Conservation (phyloP, 345 rosid genomes). For the Eucalyptus paniculata region DNA sequence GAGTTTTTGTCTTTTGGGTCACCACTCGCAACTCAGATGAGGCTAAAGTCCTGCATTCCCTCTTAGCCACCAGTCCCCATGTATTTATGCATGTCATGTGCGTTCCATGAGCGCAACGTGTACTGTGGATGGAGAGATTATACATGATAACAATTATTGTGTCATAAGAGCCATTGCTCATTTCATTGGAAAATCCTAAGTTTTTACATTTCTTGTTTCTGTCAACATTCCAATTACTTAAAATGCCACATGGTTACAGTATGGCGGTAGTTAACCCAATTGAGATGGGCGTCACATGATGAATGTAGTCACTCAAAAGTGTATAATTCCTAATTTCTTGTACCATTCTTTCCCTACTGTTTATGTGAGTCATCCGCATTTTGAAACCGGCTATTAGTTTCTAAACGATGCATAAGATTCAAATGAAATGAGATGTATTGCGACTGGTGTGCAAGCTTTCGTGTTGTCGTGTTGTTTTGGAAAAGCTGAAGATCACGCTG, state of each 20-base stretch:
- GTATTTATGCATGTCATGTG: not conserved
- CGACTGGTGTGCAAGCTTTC: not conserved
- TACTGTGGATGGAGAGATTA: not conserved
- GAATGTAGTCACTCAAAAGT: not conserved
- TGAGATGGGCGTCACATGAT: not conserved
- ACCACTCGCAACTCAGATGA: not conserved
- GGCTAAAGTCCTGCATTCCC: not conserved
- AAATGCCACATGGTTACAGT: not conserved
- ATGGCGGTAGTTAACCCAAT: not conserved
- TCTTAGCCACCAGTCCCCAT: not conserved
- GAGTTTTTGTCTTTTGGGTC: not conserved
- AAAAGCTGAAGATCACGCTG: not conserved
- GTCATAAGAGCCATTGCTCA: not conserved
- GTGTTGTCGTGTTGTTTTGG: not conserved
- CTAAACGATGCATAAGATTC: not conserved
- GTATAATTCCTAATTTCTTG: not conserved
- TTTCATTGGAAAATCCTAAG: not conserved
- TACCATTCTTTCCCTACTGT: not conserved
- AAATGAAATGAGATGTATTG: not conserved
- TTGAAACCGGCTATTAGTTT: not conserved
- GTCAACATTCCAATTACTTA: not conserved
- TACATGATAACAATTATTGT: not conserved
- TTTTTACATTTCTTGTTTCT: not conserved
- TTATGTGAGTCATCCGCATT: not conserved
- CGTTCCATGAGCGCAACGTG: not conserved